A percentile compares a stretch with the other conserved stretches of the same genome.
Conservation (phyloP, 164 flowering plant species). For the Santalum album region DNA sequence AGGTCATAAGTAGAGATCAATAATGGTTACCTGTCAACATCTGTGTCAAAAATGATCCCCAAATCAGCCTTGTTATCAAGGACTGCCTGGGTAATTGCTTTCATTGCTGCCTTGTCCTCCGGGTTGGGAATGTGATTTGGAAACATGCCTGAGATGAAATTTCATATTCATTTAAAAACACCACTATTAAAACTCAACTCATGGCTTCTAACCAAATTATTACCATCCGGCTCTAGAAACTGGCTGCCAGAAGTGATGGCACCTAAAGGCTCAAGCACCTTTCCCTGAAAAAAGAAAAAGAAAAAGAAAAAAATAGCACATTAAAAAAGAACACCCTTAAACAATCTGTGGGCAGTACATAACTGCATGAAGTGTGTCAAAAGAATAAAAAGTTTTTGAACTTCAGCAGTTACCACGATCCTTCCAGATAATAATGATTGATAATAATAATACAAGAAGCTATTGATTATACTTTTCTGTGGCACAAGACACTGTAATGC, state of each 20-base stretch:
- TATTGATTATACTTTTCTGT: too few species aligned
- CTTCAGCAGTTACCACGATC: too few species aligned
- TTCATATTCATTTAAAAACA: neutral
- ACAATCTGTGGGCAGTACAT: neutral
- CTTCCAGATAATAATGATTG: too few species aligned
- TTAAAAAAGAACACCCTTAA: neutral
- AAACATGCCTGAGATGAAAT: conserved; percentile 52
- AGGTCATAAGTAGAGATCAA: neutral
- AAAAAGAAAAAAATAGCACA: neutral
- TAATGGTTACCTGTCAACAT: conserved; percentile 79
- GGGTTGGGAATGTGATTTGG: conserved; percentile 99
- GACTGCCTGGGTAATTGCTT: conserved; percentile 87
- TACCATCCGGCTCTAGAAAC: conserved; percentile 97
- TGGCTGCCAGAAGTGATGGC: conserved; percentile 90
- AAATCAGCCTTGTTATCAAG: conserved; percentile 83
- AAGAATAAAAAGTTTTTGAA: too few species aligned
- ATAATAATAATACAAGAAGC: too few species aligned
- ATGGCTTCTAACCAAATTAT: conserved; percentile 5
- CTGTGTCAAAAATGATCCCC: conserved; percentile 97
- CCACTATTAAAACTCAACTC: neutral
- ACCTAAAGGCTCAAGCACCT: conserved; percentile 93
- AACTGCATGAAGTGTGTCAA: too few species aligned
- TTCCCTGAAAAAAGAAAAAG: conserved; percentile 38
- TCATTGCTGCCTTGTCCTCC: conserved; percentile 93
- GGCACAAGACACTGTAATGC: too few species aligned